A percentile compares a stretch with the other conserved stretches of the same genome.
phyloP scores from a whole-genome alignment of 108 stramenopile genomes.

The Chaetoceros muelleri region DNA sequence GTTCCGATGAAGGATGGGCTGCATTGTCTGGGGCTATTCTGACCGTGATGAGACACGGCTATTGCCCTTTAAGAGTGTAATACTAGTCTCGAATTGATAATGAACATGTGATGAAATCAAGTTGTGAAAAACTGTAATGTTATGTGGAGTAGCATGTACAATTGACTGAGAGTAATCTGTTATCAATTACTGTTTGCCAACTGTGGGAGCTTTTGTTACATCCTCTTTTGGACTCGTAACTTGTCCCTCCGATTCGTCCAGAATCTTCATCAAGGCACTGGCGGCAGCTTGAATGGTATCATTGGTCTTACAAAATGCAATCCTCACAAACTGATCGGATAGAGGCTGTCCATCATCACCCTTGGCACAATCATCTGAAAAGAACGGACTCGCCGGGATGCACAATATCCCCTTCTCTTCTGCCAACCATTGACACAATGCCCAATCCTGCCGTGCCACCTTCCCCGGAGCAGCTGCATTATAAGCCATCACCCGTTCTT shows the following conservation, averaged over 20 bases:
- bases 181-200: no score
- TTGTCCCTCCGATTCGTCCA: background rate
- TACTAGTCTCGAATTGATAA: no score
- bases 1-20: no score
- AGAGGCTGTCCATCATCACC: slow-evolving; percentile 21
- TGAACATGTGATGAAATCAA: no score
- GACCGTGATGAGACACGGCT: no score
- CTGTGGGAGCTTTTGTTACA: no score
- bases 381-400: slow-evolving; percentile 95
- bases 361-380: slow-evolving; percentile 45
- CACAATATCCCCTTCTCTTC: slow-evolving; percentile 85
- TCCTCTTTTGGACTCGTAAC: background rate
- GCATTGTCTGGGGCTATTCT: no score
- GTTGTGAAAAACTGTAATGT: no score
- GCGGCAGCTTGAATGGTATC: slow-evolving; percentile 85
- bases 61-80: no score
- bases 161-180: no score
- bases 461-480: slow-evolving; percentile 74
- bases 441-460: slow-evolving; percentile 70
- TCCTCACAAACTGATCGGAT: slow-evolving; percentile 80
- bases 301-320: slow-evolving; percentile 96
- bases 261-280: slow-evolving; percentile 18
- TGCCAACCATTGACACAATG: slow-evolving; percentile 90
- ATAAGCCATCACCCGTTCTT: slow-evolving; percentile 25
- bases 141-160: no score